phyloP scores from a whole-genome alignment of 805 yeast genomes.

The Starmera caribaea region DNA sequence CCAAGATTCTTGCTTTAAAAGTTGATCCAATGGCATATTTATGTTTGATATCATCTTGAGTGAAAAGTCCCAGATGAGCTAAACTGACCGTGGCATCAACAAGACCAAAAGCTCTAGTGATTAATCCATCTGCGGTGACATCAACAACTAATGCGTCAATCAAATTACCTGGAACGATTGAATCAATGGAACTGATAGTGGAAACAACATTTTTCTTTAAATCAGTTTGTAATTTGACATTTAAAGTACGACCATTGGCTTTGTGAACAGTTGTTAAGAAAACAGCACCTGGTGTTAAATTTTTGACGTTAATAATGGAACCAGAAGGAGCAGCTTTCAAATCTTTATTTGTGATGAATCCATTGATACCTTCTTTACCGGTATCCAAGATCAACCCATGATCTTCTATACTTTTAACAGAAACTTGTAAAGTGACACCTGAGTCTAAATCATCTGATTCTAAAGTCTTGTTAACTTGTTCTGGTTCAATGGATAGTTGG shows the following conservation, averaged over 20 bases:
- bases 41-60: conserved; percentile 41
- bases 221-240: conserved; percentile 38
- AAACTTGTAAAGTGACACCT: conserved; percentile 65
- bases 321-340: conserved; percentile 30
- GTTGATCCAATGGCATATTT: conserved; percentile 59
- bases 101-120: conserved; percentile 67
- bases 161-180: conserved; percentile 76
- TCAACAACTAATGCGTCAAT: conserved; percentile 67
- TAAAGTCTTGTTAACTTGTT: conserved; percentile 51
- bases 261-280: conserved; percentile 50
- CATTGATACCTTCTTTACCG: conserved; percentile 50
- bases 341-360: conserved; percentile 71
- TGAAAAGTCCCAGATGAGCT: conserved; percentile 48
- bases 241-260: conserved; percentile 45
- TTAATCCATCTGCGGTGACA: conserved; percentile 49
- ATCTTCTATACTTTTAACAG: conserved; percentile 78
- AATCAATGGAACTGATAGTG: conserved; percentile 63
- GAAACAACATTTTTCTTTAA: conserved; percentile 37
- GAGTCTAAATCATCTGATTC: conserved; percentile 53
- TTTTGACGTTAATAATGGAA: conserved; percentile 15
- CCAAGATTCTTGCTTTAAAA: conserved; percentile 62
- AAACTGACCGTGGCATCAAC: conserved; percentile 62
- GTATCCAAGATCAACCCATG: conserved; percentile 77
- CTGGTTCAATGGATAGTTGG: conserved; percentile 67
- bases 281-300: conserved; percentile 53